These are phyloP conservation scores for Nakaseomyces kungkrabaensis DNA, from an alignment of 1,139 yeast species.

Conservation along the genomic window DNA sequence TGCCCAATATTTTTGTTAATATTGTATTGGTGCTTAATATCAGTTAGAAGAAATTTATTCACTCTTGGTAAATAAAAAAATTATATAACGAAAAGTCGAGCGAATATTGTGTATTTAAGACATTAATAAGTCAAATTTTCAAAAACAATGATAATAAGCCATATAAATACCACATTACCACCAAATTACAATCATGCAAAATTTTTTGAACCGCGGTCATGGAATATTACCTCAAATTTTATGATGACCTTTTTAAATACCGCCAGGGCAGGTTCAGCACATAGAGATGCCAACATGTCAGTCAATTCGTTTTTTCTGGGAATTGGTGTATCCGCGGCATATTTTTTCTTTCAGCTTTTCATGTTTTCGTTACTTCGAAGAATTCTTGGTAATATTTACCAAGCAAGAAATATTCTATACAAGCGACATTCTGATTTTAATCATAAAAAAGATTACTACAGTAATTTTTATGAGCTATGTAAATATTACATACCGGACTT, in stretches of 20 bases:
- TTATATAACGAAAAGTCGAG: background rate
- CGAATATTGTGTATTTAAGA: no score
- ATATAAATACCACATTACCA: background rate
- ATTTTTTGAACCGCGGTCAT: conserved; percentile 2
- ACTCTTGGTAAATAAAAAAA: no score
- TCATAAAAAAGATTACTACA: background rate
- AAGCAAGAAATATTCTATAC: conserved; percentile 42
- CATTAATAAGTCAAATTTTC: no score
- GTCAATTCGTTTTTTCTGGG: conserved; percentile 39
- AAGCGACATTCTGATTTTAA: conserved; percentile 16
- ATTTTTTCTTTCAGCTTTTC: conserved; percentile 43
- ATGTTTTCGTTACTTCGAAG: conserved; percentile 44
- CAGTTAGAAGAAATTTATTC: no score
- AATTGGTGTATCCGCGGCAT: conserved; percentile 40
- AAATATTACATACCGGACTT: background rate
- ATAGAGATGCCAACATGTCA: conserved; percentile 35
- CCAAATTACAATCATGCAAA: background rate
- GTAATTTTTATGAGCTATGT: background rate
- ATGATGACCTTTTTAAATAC: conserved; percentile 40
- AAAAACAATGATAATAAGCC: background rate
- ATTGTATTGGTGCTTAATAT: no score
- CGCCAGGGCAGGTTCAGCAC: conserved; percentile 46
- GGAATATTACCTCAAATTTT: conserved; percentile 12
- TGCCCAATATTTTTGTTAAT: no score
- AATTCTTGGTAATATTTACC: conserved; percentile 42